Percentiles rank a stretch among this genome's conserved stretches.
These are phyloP conservation scores for Epichloe coenophiala DNA, from an alignment of 2,329 filamentous ascomycete species.

Conservation along the genomic window DNA sequence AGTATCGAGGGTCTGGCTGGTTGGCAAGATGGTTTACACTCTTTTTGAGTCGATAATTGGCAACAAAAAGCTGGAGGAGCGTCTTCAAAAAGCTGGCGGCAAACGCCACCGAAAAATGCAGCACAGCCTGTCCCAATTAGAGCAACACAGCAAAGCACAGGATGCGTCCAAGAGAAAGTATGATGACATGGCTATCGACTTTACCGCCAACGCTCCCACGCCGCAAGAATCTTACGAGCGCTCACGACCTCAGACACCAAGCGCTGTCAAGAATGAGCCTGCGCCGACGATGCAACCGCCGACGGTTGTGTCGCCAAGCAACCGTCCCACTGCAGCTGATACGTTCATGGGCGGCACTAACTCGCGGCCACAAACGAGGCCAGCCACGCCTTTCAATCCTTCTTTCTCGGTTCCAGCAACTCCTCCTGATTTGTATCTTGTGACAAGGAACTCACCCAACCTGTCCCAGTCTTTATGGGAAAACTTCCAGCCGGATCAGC, in stretches of 20 bases:
- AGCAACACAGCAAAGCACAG: conserved; percentile 24
- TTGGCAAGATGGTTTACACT: conserved; percentile 96
- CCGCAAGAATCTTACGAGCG: conserved; percentile 96
- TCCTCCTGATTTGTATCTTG: conserved; percentile 85
- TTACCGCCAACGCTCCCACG: conserved; percentile 64
- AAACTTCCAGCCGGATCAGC: conserved; percentile 93
- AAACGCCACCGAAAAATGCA: conserved; percentile 62
- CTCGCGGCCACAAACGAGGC: conserved; percentile 71
- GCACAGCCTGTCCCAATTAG: conserved; percentile 25
- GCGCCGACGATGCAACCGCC: conserved; percentile 39
- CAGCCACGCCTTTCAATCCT: conserved; percentile 85
- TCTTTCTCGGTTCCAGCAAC: conserved; percentile 80
- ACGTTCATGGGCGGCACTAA: conserved; percentile 66
- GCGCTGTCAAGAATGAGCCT: conserved; percentile 35
- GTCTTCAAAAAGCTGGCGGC: conserved; percentile 74
- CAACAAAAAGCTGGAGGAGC: conserved; percentile 84
- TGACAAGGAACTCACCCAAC: conserved; percentile 86
- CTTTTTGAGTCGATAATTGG: conserved; percentile 93
- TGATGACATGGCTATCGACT: conserved; percentile 89
- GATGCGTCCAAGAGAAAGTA: conserved; percentile 74
- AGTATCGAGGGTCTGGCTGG: conserved; percentile 90
- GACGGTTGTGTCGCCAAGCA: conserved; percentile 43
- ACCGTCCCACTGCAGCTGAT: conserved; percentile 44
- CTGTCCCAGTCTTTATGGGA: conserved; percentile 92
- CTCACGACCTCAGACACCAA: conserved; percentile 83